A percentile compares a stretch with the other conserved stretches of the same genome.
phyloP scores from a whole-genome alignment of 148 eudicot genomes.

The Hydrangea macrophylla region DNA sequence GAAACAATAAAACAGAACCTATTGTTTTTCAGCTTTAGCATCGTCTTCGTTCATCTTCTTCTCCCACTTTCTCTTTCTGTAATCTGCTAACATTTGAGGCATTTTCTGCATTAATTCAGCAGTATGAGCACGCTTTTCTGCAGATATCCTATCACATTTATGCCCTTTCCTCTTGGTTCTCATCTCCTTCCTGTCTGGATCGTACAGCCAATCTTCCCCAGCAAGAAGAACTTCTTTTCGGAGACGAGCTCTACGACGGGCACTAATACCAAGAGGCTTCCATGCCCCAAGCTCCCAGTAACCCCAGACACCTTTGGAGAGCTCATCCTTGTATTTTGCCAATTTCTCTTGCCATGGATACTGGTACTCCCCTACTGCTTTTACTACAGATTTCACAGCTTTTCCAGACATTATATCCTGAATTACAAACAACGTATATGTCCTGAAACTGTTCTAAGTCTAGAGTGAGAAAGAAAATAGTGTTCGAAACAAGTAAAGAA shows the following conservation, averaged over 20 bases:
- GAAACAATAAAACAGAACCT: slow-evolving; percentile 1
- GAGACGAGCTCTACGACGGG: slow-evolving; percentile 65
- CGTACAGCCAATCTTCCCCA: slow-evolving; percentile 78
- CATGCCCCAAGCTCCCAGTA: slow-evolving; percentile 95
- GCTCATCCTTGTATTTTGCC: slow-evolving; percentile 68
- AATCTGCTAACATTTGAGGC: slow-evolving; percentile 82
- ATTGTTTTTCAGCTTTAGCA: slow-evolving; percentile 40
- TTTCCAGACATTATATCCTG: slow-evolving; percentile 63
- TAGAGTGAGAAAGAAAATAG: neutral
- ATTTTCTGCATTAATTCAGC: slow-evolving; percentile 80
- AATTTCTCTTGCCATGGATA: slow-evolving; percentile 88
- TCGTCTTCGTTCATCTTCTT: slow-evolving; percentile 88
- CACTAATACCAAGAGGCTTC: slow-evolving; percentile 73
- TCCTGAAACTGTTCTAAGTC: neutral
- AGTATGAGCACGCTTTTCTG: slow-evolving; percentile 70
- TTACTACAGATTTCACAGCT: slow-evolving; percentile 56
- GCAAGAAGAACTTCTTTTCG: slow-evolving; percentile 69
- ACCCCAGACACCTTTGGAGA: slow-evolving; percentile 88
- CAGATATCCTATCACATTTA: slow-evolving; percentile 68
- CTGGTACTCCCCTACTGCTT: slow-evolving; percentile 66
- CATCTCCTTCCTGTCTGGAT: slow-evolving; percentile 83
- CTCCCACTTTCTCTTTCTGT: slow-evolving; percentile 84
- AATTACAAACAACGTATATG: neutral
- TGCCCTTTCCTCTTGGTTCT: slow-evolving; percentile 80
- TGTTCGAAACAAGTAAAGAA: neutral